Conservation (phyloP, 192 early-diverging fungal genomes). For the Mortierella antarctica region DNA sequence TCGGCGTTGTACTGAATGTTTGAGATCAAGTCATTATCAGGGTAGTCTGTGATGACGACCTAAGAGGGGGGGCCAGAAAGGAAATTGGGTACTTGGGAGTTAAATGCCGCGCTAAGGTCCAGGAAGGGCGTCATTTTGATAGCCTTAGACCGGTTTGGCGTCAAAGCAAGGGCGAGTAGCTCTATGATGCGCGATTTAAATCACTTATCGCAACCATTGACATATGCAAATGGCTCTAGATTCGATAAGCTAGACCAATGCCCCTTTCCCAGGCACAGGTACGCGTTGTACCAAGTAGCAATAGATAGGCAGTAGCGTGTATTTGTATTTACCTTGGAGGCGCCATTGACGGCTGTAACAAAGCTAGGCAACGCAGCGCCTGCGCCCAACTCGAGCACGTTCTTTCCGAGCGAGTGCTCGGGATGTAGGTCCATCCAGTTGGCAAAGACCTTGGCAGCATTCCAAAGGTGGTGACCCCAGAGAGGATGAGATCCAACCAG, state of each 20-base stretch:
- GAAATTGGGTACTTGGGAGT: background rate
- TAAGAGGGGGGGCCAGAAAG: background rate
- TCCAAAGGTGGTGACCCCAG: slow-evolving; percentile 93
- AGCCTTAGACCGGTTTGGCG: too few species aligned
- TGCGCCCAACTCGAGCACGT: slow-evolving; percentile 85
- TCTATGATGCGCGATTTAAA: too few species aligned
- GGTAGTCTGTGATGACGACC: slow-evolving; percentile 81
- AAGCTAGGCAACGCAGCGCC: slow-evolving; percentile 87
- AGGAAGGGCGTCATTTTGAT: too few species aligned
- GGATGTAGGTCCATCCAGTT: slow-evolving; percentile 80
- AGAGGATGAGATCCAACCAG: slow-evolving; percentile 82
- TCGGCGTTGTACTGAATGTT: slow-evolving; percentile 80
- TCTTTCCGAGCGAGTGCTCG: slow-evolving; percentile 66
- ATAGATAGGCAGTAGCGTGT: background rate
- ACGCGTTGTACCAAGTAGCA: background rate
- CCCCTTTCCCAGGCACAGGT: background rate
- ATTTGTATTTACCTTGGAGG: slow-evolving; percentile 61
- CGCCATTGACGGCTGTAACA: slow-evolving; percentile 75
- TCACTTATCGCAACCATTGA: background rate
- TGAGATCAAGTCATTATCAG: slow-evolving; percentile 78
- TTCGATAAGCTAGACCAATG: background rate
- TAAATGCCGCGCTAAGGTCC: background rate
- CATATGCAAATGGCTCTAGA: background rate
- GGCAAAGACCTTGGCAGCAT: slow-evolving; percentile 86
- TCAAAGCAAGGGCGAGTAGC: too few species aligned